Base-by-base conservation (phyloP, 768 basidiomycete genomes). In the Leccinum uliginosum region DNA sequence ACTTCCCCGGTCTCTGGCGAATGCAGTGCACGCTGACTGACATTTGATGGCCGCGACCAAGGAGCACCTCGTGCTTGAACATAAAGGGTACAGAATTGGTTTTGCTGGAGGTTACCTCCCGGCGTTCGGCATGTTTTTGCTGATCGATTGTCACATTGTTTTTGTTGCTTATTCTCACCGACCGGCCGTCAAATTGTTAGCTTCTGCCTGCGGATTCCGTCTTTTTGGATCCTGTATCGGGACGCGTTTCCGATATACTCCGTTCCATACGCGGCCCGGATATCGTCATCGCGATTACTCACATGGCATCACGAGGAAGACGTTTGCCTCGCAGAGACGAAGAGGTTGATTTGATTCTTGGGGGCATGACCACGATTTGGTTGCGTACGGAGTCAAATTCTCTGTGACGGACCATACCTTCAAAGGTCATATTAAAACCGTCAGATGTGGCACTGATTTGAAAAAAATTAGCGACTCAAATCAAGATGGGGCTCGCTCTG, bases 271-370 rank as follows among this genome's bases (percentile, higher is more conserved):
- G 44, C 2, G 46, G 15, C 6, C 47, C 51, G 9, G 56, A 61
- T 44, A 30, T 58, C 10, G 43, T 53, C 21, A 59, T 58, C 24
- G 40, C 38, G 24, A 53, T 62, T 15, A 65, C 52, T 23, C 56
- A 62, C 44, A 65, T 59, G 5, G 49, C 51, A 45, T 51, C 50
- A 57, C 23, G 58, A 62, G 53, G 55, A 59, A 23, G 49, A 51
- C 30, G 15, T 50, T n/a, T 32, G 35, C 12, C 53, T 59, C 23
- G 38, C 40, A 34, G 12, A 26, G 15, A 48, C 15, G 27, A 34
- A 26, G 30, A 55, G 35, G 6, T 62, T 3, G 48, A 58, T 50
- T 35, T 57, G 11, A 59, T 65, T 19, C 35, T 59, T 7, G 59
- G 54, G 53, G 56, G 15, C 58, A 64, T 21, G 51, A 56, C 29